Conservation (phyloP, 75 land plant species). For the Gnetum montanum region DNA sequence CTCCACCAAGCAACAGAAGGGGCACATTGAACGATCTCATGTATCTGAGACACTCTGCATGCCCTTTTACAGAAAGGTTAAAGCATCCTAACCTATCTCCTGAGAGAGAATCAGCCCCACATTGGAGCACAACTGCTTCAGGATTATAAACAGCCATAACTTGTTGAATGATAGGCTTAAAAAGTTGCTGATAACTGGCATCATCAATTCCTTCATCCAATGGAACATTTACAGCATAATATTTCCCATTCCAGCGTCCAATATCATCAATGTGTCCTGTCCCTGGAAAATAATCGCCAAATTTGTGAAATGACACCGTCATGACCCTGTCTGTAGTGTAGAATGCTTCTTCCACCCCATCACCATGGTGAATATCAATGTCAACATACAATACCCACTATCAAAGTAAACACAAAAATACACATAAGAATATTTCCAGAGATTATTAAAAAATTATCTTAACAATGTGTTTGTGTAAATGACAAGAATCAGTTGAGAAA, state of each 20-base stretch:
- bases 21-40: constrained; percentile 83
- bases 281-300: constrained; percentile 81
- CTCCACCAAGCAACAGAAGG: constrained; percentile 66
- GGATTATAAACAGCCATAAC: constrained; percentile 78
- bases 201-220: constrained; percentile 76
- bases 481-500: too few relatives aligned
- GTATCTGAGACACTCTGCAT: constrained; percentile 70
- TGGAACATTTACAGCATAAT: constrained; percentile 74
- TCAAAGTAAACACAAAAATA: constrained; percentile 7
- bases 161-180: constrained; percentile 56
- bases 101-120: constrained; percentile 80
- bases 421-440: neutral
- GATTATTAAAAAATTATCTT: too few relatives aligned
- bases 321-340: constrained; percentile 73
- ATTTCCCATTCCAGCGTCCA: constrained; percentile 52
- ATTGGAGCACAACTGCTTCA: constrained; percentile 72
- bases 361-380: constrained; percentile 86
- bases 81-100: constrained; percentile 83
- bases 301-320: constrained; percentile 85
- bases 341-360: constrained; percentile 85
- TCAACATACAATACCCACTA: constrained; percentile 80
- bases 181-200: constrained; percentile 51
- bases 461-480: too few relatives aligned
- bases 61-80: constrained; percentile 76
- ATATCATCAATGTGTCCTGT: constrained; percentile 61